Evolutionary conservation across 202 grass and related monocot genomes (phyloP).

Genomic region (Bolboschoenoplectus hybrid): DNA sequence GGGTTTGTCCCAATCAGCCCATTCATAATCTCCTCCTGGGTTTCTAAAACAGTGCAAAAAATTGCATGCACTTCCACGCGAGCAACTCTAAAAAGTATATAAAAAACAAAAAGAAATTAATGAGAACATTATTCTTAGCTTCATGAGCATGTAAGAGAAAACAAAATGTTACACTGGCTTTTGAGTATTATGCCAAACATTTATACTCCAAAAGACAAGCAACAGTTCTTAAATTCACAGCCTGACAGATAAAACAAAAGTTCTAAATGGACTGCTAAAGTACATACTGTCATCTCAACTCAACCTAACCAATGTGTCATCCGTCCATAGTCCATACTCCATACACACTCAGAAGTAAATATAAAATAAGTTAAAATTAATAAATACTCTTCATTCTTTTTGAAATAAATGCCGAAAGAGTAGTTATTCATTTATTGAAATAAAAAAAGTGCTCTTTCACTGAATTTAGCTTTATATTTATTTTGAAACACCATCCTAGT

Average conservation of each 20-base stretch:
- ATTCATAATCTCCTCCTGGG: constrained; percentile 96
- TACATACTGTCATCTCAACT: neutral
- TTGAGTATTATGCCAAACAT: constrained; percentile 27
- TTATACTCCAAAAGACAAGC: neutral
- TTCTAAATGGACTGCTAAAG: neutral
- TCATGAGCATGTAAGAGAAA: neutral
- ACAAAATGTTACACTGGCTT: constrained; percentile 33
- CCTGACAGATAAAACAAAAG: constrained; percentile 9
- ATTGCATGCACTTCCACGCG: constrained; percentile 82
- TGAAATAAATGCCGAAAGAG: too few relatives aligned
- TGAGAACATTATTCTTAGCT: constrained; percentile 20
- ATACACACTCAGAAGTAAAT: neutral
- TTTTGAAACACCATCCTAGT: neutral
- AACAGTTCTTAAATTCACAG: neutral
- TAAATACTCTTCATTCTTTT: too few relatives aligned
- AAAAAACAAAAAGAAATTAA: constrained; percentile 31
- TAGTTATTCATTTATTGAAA: neutral
- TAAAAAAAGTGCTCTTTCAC: neutral
- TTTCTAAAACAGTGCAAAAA: constrained; percentile 98
- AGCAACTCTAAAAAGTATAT: constrained; percentile 81
- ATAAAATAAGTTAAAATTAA: neutral
- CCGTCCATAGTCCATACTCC: neutral
- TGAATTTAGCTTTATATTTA: constrained; percentile 23
- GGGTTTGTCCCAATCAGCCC: constrained; percentile 91
- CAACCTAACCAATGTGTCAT: constrained; percentile 14